Percentiles rank a stretch among this genome's conserved stretches.
Conservation (phyloP, 192 early-diverging fungal species). For the Coemansia sp. region DNA sequence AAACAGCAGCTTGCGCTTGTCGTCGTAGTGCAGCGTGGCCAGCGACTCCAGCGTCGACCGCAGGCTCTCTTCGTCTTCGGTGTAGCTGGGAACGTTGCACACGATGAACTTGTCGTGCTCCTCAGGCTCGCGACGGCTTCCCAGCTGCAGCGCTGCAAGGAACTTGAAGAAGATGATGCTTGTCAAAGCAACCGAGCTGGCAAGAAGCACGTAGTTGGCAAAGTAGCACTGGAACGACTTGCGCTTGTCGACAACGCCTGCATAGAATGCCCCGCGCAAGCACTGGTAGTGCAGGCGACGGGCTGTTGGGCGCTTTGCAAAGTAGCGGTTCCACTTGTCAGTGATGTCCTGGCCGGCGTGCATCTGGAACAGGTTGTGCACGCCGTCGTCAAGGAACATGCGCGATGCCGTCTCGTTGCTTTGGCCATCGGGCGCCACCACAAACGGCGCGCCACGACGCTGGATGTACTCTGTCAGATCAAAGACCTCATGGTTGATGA, state of each 20-base stretch:
- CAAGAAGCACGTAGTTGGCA: conserved; percentile 81
- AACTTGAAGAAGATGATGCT: conserved; percentile 91
- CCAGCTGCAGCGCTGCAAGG: conserved; percentile 86
- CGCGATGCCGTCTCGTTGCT: conserved; percentile 50
- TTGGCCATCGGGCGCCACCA: conserved; percentile 46
- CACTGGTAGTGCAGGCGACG: conserved; percentile 66
- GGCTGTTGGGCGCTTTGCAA: conserved; percentile 43
- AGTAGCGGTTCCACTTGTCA: conserved; percentile 58
- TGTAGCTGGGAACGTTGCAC: conserved; percentile 95
- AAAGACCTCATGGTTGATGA: conserved; percentile 71
- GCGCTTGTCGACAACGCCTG: conserved; percentile 81
- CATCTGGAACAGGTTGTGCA: conserved; percentile 68
- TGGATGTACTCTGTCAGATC: conserved; percentile 72
- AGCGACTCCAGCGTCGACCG: conserved; percentile 91
- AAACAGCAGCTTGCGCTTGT: conserved; percentile 96
- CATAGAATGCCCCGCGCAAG: conserved; percentile 80
- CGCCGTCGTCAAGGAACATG: conserved; percentile 63
- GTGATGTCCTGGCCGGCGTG: conserved; percentile 69
- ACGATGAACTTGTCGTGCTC: conserved; percentile 92
- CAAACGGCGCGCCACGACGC: conserved; percentile 55
- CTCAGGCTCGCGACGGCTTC: conserved; percentile 71
- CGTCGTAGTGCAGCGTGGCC: conserved; percentile 87
- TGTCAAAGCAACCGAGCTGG: conserved; percentile 78
- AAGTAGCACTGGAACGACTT: conserved; percentile 77
- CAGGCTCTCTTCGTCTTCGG: conserved; percentile 91